phyloP scores from a whole-genome alignment of 2,329 filamentous ascomycete genomes.

The Penicillium sp. region DNA sequence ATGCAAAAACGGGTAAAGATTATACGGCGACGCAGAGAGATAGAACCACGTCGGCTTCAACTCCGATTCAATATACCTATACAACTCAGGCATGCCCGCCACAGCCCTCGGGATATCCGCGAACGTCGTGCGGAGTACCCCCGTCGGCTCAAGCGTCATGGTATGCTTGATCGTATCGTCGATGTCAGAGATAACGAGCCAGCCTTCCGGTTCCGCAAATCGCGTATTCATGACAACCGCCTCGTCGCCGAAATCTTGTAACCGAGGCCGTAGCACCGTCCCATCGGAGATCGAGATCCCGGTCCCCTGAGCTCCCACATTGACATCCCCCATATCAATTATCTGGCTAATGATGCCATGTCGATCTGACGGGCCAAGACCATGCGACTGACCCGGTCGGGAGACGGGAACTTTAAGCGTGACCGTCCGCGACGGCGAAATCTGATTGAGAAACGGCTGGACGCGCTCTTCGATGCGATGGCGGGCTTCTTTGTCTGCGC shows the following conservation, averaged over 20 bases:
- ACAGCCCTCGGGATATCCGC: constrained; percentile 68
- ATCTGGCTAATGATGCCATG: constrained; percentile 69
- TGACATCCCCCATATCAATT: constrained; percentile 49
- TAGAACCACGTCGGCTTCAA: constrained; percentile 80
- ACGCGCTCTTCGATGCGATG: constrained; percentile 57
- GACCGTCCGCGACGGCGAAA: constrained; percentile 66
- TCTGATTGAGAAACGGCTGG: constrained; percentile 70
- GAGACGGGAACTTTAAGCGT: constrained; percentile 60
- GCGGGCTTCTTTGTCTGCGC: constrained; percentile 51
- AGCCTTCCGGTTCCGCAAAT: constrained; percentile 72
- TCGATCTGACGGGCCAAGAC: constrained; percentile 65
- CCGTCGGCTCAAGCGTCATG: constrained; percentile 71
- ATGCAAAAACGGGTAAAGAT: constrained; percentile 82
- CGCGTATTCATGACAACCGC: constrained; percentile 64
- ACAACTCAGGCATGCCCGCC: constrained; percentile 79
- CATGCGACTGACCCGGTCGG: constrained; percentile 42
- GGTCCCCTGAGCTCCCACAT: too few species aligned
- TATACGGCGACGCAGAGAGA: constrained; percentile 89
- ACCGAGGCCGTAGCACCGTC: constrained; percentile 42
- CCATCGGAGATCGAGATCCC: constrained; percentile 37
- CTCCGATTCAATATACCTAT: constrained; percentile 58
- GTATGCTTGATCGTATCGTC: constrained; percentile 96
- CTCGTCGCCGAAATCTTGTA: constrained; percentile 26
- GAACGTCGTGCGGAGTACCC: constrained; percentile 81
- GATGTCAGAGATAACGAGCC: constrained; percentile 82